Conservation (phyloP, 352 stramenopile species). For the Globisporangium emineosum region DNA sequence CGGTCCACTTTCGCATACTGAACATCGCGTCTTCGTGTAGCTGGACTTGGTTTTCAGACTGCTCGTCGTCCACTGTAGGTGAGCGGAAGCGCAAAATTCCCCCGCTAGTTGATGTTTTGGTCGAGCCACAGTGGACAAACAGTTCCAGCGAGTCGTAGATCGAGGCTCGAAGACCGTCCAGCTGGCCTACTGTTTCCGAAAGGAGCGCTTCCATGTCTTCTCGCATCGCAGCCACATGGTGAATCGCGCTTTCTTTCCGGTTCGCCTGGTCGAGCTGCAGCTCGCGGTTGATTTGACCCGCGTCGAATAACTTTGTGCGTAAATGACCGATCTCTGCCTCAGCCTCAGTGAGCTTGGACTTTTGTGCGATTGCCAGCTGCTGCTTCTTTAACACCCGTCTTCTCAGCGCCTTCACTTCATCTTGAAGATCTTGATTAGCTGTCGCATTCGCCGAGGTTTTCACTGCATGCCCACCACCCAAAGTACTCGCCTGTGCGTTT, state of each 20-base stretch:
- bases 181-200: slow-evolving; percentile 23
- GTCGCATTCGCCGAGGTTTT: background rate
- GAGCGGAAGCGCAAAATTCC: background rate
- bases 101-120: background rate
- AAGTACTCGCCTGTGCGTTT: slow-evolving; percentile 13
- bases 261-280: slow-evolving; percentile 28
- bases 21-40: slow-evolving; percentile 18
- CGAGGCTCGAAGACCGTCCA: slow-evolving; percentile 54
- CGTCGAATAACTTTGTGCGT: slow-evolving; percentile 32
- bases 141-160: slow-evolving; percentile 59
- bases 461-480: background rate
- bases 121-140: slow-evolving; percentile 38
- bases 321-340: slow-evolving; percentile 33
- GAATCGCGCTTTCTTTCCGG: slow-evolving; percentile 7
- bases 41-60: background rate
- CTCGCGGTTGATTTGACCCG: slow-evolving; percentile 36
- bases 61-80: background rate
- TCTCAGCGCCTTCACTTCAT: slow-evolving; percentile 43
- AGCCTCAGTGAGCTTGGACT: slow-evolving; percentile 32
- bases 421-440: background rate
- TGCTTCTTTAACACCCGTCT: slow-evolving; percentile 59
- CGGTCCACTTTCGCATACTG: slow-evolving; percentile 37
- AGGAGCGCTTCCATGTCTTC: slow-evolving; percentile 20
- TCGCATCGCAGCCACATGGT: slow-evolving; percentile 12
- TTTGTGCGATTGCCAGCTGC: slow-evolving; percentile 41